Evolutionary conservation across 768 basidiomycete genomes (phyloP).

Genomic region (Candolleomyces eurysporus): DNA sequence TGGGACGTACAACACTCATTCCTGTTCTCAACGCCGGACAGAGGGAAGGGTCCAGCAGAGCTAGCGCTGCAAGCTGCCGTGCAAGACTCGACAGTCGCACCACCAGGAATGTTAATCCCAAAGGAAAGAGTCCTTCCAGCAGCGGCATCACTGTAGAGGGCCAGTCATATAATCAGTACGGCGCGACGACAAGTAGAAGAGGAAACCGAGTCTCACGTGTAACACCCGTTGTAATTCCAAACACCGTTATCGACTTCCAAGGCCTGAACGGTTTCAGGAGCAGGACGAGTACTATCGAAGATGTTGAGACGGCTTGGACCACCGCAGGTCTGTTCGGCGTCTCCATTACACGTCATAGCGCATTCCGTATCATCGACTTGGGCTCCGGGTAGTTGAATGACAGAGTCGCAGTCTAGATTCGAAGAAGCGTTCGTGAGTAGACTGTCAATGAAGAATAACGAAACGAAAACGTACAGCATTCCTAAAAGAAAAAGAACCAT

Average conservation of each 20-base stretch:
- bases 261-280: slow-evolving; percentile 47
- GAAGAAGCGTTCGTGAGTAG: background rate
- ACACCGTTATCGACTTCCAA: slow-evolving; percentile 31
- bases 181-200: background rate
- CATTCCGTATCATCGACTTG: slow-evolving; percentile 47
- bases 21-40: slow-evolving; percentile 45
- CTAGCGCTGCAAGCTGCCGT: slow-evolving; percentile 40
- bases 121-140: slow-evolving; percentile 30
- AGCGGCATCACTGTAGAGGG: slow-evolving; percentile 28
- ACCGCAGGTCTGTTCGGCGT: slow-evolving; percentile 54
- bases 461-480: slow-evolving; percentile 37
- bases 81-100: slow-evolving; percentile 49
- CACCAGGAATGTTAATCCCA: slow-evolving; percentile 39
- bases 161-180: background rate
- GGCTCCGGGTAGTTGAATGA: slow-evolving; percentile 46
- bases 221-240: slow-evolving; percentile 66
- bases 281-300: slow-evolving; percentile 50
- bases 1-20: slow-evolving; percentile 46
- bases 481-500: slow-evolving; percentile 19
- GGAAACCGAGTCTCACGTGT: slow-evolving; percentile 40
- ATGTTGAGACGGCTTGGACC: slow-evolving; percentile 50
- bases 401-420: slow-evolving; percentile 56
- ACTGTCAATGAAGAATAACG: background rate
- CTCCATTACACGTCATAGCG: slow-evolving; percentile 51
- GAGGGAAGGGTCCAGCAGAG: slow-evolving; percentile 30